Conservation (phyloP, 306 rosid species). For the Rosa persica region DNA sequence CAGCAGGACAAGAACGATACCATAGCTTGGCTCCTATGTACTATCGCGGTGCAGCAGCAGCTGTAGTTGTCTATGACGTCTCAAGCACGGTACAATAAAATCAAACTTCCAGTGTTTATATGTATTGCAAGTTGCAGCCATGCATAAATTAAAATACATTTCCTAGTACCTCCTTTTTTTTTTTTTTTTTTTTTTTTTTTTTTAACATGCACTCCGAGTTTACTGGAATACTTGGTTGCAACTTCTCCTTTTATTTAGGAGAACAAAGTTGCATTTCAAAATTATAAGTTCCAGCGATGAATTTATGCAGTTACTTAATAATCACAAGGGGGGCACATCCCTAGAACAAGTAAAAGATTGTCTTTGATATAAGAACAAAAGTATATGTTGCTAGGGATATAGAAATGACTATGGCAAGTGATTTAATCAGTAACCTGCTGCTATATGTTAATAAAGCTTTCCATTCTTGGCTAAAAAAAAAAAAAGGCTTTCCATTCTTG, state of each 20-base stretch:
- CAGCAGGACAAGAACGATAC: constrained; percentile 93
- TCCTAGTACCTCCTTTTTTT: not conserved
- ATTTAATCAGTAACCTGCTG: not conserved
- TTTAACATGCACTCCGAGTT: too few relatives aligned
- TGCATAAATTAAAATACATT: not conserved
- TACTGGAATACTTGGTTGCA: not conserved
- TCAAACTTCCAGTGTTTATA: constrained; percentile 6
- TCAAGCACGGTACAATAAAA: constrained; percentile 51
- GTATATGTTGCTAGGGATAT: not conserved
- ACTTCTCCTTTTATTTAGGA: not conserved
- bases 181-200: not conserved
- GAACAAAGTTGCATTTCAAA: not conserved
- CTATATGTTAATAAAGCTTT: too few relatives aligned
- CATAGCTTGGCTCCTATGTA: constrained; percentile 96
- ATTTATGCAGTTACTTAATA: not conserved
- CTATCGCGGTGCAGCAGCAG: constrained; percentile 93
- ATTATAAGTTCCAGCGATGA: not conserved
- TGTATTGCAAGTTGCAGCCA: not conserved
- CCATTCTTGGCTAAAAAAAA: not conserved
- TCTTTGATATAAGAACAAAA: not conserved
- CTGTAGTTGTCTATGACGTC: constrained; percentile 75
- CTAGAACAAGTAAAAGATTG: not conserved
- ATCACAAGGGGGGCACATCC: not conserved
- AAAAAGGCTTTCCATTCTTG: not conserved
- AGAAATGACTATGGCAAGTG: not conserved